Evolutionary conservation across 148 eudicot species (phyloP).

Genomic region (Pharnaceum exiguum): DNA sequence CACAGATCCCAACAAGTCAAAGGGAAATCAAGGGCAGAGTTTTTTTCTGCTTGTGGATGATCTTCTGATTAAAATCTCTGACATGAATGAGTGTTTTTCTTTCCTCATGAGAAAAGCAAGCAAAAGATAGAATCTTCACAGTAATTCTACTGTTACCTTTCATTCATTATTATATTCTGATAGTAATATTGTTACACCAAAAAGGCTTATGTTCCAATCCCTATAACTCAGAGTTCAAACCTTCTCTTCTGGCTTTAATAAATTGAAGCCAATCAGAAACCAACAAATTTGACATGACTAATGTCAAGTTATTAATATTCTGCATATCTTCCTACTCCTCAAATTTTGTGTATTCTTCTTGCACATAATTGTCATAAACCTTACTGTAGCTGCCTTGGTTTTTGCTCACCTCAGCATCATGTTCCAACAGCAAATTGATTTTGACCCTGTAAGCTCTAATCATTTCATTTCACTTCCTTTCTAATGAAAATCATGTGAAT

Average conservation of each 20-base stretch:
- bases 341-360: not conserved
- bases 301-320: not conserved
- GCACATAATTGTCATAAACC: no score
- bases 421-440: slow-evolving; percentile 22
- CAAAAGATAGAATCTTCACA: slow-evolving; percentile 47
- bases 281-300: slow-evolving; percentile 6
- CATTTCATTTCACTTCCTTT: slow-evolving; percentile 10
- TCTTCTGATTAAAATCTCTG: slow-evolving; percentile 43
- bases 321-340: not conserved
- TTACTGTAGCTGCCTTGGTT: slow-evolving; percentile 9
- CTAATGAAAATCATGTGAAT: slow-evolving; percentile 14
- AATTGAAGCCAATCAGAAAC: slow-evolving; percentile 15
- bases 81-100: slow-evolving; percentile 24
- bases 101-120: slow-evolving; percentile 17
- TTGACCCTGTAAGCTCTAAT: slow-evolving; percentile 11
- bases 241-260: slow-evolving; percentile 17
- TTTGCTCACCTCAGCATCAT: slow-evolving; percentile 29
- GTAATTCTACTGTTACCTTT: slow-evolving; percentile 28
- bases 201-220: slow-evolving; percentile 29
- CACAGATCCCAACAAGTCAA: slow-evolving; percentile 49
- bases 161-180: slow-evolving; percentile 13
- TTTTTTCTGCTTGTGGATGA: slow-evolving; percentile 25
- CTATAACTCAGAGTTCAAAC: slow-evolving; percentile 42
- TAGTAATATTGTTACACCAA: not conserved
- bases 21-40: slow-evolving; percentile 33